Base-by-base conservation (phyloP, 495 filamentous ascomycete genomes). In the Penicillium tannophilum region DNA sequence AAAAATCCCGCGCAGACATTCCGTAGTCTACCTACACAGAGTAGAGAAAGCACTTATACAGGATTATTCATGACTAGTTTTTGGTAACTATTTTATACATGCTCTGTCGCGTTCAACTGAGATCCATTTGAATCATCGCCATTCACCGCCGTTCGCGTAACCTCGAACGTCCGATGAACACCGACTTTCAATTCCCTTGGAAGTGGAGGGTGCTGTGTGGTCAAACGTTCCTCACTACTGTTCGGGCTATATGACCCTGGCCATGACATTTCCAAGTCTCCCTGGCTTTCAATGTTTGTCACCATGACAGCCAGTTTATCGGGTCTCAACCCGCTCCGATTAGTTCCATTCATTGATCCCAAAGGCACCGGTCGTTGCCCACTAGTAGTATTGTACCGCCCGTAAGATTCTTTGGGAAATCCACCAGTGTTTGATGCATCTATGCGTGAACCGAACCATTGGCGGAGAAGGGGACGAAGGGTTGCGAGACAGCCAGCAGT, bases 401-500 rank as follows among this genome's bases (percentile, higher is more conserved):
- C 74, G 1, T 54, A 60, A 4, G 64, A 70, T n/a, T 24, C 49
- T 4, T 60, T 60, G 6, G 70, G 69, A 39, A 75, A 71, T 1
- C 62, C 66, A 33, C 62, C 66, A 33, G 59, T 46, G 0, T 60
- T 54, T 54, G 72, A 70, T 9, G 59, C 44, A 9, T 48, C 47
- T 35, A 64, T 64, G 30, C 46, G 58, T 5, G 71, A 67, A 39
- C 72, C 74, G 33, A 72, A 54, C 56, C 67, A 67, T 12, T 71
- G 44, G 35, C 74, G 70, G 26, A 84, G 70, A 5, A 81, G 71
- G 6, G 79, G 79, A 24, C 77, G 76, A 9, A 80, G 74, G 12
- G 74, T 79, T 43, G 77, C 78, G 11, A 81, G 74, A 54, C 74
- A 76, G 14, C 73, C 79, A 42, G 76, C 76, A 0, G 77, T 72